Base-by-base conservation (phyloP, 169 alveolate species). In the Cryptosporidium tyzzeri region DNA sequence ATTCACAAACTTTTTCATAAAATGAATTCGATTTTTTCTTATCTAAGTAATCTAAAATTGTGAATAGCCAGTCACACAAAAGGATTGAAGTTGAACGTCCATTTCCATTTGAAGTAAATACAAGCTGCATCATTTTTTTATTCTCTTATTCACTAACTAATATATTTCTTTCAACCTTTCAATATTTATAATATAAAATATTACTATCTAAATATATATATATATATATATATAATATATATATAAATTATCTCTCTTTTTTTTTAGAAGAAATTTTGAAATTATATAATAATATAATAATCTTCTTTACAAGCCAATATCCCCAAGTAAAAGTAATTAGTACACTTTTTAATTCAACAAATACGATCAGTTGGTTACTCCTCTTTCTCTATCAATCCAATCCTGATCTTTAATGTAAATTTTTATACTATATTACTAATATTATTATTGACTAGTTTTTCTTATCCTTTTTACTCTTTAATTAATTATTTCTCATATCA, bases 51-150 rank as follows among this genome's bases (percentile, higher is more conserved):
- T 80, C 74, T 29, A 80, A 39, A 37, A 80, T 37, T 23, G 75
- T 53, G 39, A 80, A 65, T 31, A 80, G 3, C 89, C 89, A 80
- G 75, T 80, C 89, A 31, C 89, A 80, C n/a, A 80, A 31, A n/a
- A 80, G 21, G 23, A 80, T 39, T 1, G 80, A 80, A 10, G 75
- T 65, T 61, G 89, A 80, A 29, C 89, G 89, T 26, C 73, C 65
- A 53, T 67, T 41, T 44, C 75, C 68, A 41, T 48, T 33, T 3
- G 75, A 65, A 26, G 89, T 80, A 44, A 80, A 80, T 12, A 80
- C 89, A 33, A 80, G 53, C 45, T 59, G 89, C 80, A 80, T 80
- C 58, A 39, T 58, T 18, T n/a, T 31, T 31, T 26, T 2, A n/a
- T 26, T 23, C 37, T 21, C 31, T 55, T 26, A 10, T 45, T 1